Evolutionary conservation across 768 basidiomycete species (phyloP), one percentile per base, ranked within the genome.

Genomic region (Tremella yokohamensis): DNA sequence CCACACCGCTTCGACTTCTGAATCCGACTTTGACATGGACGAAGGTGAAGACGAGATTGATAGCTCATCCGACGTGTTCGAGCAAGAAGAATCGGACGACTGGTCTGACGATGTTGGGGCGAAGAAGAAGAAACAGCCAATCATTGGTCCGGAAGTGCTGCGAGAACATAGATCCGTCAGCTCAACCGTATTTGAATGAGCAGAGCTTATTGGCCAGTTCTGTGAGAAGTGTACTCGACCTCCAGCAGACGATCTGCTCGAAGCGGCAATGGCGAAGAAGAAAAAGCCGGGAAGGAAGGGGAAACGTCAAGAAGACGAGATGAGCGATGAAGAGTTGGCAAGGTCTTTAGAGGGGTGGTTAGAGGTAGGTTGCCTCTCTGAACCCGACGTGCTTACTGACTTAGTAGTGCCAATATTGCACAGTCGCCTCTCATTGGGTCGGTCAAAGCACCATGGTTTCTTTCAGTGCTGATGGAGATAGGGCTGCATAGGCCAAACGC

Each of bases 161-260:
- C 54, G 42, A 16, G 18, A 58, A 56, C 45, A 52, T 52, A 2
- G 16, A 51, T 52, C 38, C 19, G 54, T 18, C 29, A 22, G 58
- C 59, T 52, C 40, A 52, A 45, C 22, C 44, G n/a, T 55, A 57
- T 19, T 42, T 54, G 20, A 24, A 38, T 20, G 37, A 19, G 24
- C 49, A 45, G 22, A 57, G 22, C 19, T 22, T 20, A 24, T 38
- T 3, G 9, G n/a, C 1, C 24, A 64, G 63, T 59, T 57, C 24
- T 73, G 71, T 61, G 69, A 73, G 47, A 70, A 65, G 58, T 69
- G 69, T 52, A 34, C 19, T 12, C 50, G 58, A 4, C 64, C 49
- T 13, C 69, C 69, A 12, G 72, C 72, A 9, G 64, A 66, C 39
- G 64, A 49, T 2, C 49, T 73, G 2, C 59, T 70, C 8, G 57